Evolutionary conservation across 495 filamentous ascomycete genomes (phyloP).

Genomic region (Evernia prunastri): DNA sequence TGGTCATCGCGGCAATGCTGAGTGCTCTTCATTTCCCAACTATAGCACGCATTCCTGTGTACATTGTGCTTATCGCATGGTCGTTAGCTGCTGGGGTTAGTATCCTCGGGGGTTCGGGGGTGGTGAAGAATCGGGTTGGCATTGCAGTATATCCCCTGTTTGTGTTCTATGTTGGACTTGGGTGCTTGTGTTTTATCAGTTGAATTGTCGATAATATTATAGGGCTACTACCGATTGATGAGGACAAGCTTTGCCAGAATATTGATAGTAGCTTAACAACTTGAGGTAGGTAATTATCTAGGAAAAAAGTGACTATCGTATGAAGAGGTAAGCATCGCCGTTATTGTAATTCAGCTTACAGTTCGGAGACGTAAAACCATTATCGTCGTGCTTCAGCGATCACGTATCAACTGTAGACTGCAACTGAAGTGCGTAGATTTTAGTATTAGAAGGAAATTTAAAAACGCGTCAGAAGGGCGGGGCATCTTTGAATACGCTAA

Average conservation of each 20-base stretch:
- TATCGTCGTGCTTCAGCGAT: background rate
- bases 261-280: background rate
- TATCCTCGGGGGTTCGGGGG: constrained; percentile 90
- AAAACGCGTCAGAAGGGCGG: background rate
- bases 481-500: background rate
- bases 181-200: constrained; percentile 94
- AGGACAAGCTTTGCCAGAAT: background rate
- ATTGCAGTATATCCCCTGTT: constrained; percentile 92
- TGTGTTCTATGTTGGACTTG: constrained; percentile 91
- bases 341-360: background rate
- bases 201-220: constrained; percentile 34
- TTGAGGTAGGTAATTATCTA: background rate
- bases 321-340: background rate
- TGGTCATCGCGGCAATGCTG: constrained; percentile 86
- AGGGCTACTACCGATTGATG: background rate
- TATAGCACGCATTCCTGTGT: constrained; percentile 80
- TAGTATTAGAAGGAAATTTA: background rate
- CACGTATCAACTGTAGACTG: too few species aligned
- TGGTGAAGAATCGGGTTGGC: constrained; percentile 88
- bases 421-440: too few species aligned
- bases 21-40: constrained; percentile 71
- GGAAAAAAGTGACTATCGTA: background rate
- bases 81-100: constrained; percentile 91
- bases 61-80: constrained; percentile 81
- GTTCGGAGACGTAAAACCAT: background rate